Evolutionary conservation across 140 eudicot genomes (phyloP), one percentile per base, ranked within the genome.

Genomic region (Ambrosia hybrid): DNA sequence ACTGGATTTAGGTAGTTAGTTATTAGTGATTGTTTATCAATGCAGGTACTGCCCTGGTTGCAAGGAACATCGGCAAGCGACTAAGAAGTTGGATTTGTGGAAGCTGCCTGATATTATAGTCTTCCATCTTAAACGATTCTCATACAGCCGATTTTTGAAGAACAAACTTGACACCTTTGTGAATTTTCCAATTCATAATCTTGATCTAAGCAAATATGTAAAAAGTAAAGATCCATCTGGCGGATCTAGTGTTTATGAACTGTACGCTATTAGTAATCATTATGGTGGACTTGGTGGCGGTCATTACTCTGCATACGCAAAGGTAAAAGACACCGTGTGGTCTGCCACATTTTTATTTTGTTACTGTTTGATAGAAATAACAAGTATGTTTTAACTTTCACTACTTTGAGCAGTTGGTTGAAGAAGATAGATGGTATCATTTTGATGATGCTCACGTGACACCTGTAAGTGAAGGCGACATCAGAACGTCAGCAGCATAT

Each of bases 221-320:
- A 91, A 86, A 75, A 58, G 83, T 57, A 76, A 77, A 74, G 97
- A 83, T 67, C 77, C 80, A 1, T 72, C 82, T 51, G 83, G 60
- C 12, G 80, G 85, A 17, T 76, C 93, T 57, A 82, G 76, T 49
- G 79, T 82, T 11, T 95, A 95, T 69, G 95, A 88, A 76, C 70
- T 95, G 34, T 95, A 91, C 67, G 99, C 99, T 55, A 83, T 95
- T 57, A 95, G 99, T 83, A 95, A 95, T 81, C 99, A 95, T 74
- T 95, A 95, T 77, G 99, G 99, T 46, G 96, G 99, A 51, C 95
- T 95, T 65, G 99, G 99, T 55, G 97, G 97, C 30, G 99, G 99
- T 5, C 99, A 95, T 81, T 95, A 95, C 70, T 76, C 99, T 60
- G 99, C 99, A 59, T 91, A 91, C 34, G 91, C 97, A 52, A 91